Base-by-base conservation (phyloP, 495 filamentous ascomycete species). In the Tirmania nivea region DNA sequence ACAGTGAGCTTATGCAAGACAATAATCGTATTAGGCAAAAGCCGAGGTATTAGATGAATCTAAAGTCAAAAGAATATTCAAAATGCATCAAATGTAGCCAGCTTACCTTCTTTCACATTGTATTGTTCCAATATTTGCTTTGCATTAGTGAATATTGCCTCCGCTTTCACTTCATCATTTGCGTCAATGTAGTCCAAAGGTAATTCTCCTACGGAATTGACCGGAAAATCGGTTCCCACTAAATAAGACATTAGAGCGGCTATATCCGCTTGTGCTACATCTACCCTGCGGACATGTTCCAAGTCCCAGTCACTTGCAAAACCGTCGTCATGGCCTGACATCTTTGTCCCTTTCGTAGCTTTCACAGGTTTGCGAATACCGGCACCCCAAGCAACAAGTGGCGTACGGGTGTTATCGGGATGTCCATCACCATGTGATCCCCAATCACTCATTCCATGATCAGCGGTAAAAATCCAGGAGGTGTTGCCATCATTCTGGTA, bases 401-500 rank as follows among this genome's bases (percentile, higher is more conserved):
- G 90, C 20, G 90, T 99, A 34, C 90, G 74, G 2, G 90, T 99
- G 59, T 99, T 99, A 64, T 99, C 85, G 1, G 90, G 90, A 68
- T 99, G 90, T 19, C 90, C 90, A 64, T 99, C 90, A 47, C 90
- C 90, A 63, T 99, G 90, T 57, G 86, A 94, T 11, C 90, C 90
- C 82, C 83, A 93, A 68, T 99, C 92, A 63, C 84, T 94, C 89
- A 99, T 99, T 10, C 90, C 90, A 69, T 99, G 90, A 60, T 99
- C 90, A 2, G 90, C 90, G 10, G 92, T 99, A 65, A 99, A 99
- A 12, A 99, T 78, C 62, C 84, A 99, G 1, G 92, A 86, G 0
- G 92, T 95, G 68, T 90, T 80, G 11, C 74, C 82, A 64, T 99
- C 92, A 48, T 57, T 10, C n/a, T 66, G 72, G 61, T 94, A 99